A percentile compares a stretch with the other conserved stretches of the same genome.
These are phyloP conservation scores for Hygrocybe punicea DNA, from an alignment of 768 basidiomycete genomes.

Conservation along the genomic window DNA sequence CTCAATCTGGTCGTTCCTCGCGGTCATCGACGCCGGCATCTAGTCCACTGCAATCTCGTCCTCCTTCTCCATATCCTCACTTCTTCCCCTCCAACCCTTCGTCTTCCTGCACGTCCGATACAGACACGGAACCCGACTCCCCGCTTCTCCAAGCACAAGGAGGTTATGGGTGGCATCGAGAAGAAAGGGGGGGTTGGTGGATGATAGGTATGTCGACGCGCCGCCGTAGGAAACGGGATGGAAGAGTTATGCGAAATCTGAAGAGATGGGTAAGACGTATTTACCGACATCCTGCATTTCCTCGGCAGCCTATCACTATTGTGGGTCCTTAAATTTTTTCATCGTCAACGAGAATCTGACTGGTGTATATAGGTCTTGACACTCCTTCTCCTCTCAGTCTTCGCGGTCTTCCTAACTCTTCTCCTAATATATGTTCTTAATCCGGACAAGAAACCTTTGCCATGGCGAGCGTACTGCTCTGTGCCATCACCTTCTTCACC, in stretches of 20 bases:
- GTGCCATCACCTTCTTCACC: slow-evolving; percentile 51
- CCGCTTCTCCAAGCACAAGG: slow-evolving; percentile 42
- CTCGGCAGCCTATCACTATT: slow-evolving; percentile 76
- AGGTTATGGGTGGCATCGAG: slow-evolving; percentile 38
- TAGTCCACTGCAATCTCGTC: slow-evolving; percentile 62
- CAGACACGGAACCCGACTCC: slow-evolving; percentile 56
- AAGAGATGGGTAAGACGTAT: slow-evolving; percentile 55
- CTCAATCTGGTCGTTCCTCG: slow-evolving; percentile 40
- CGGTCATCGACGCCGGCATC: slow-evolving; percentile 41
- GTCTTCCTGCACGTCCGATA: slow-evolving; percentile 57
- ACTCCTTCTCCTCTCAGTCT: slow-evolving; percentile 70
- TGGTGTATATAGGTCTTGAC: slow-evolving; percentile 52
- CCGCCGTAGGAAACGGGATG: slow-evolving; percentile 47
- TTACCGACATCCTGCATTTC: slow-evolving; percentile 71
- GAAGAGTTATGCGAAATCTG: slow-evolving; percentile 45
- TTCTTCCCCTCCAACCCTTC: slow-evolving; percentile 48
- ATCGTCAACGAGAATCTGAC: slow-evolving; percentile 8
- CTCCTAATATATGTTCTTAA: slow-evolving; percentile 89
- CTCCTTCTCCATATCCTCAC: slow-evolving; percentile 56
- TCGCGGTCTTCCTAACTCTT: slow-evolving; percentile 81
- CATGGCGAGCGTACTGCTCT: slow-evolving; percentile 92
- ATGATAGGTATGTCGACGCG: slow-evolving; percentile 32
- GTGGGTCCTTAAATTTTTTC: slow-evolving; percentile 43
- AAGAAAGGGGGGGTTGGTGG: slow-evolving; percentile 60
- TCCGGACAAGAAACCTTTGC: slow-evolving; percentile 91